Base-by-base conservation (phyloP, 352 stramenopile genomes). In the Elongisporangium anandrum region DNA sequence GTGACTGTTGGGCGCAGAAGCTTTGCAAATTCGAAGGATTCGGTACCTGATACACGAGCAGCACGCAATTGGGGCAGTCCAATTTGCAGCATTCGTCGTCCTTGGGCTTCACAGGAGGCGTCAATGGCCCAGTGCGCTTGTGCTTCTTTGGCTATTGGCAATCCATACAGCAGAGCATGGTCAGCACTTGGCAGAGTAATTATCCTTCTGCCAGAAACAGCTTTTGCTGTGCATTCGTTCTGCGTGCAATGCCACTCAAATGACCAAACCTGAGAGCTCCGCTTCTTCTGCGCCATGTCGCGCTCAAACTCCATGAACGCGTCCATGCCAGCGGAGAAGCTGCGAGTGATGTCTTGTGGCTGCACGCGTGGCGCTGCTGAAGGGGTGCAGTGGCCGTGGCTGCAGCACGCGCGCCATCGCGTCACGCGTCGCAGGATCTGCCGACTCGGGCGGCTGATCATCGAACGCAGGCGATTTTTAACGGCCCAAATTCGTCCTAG, bases 271-370 rank as follows among this genome's bases (percentile, higher is more conserved):
- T 76, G 63, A 13, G 67, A 63, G 21, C 75, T 69, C 57, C 62
- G 68, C 21, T 79, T 78, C 61, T 92, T 94, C 56, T 74, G 66
- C 45, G 82, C 81, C 71, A 92, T 86, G 55, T 92, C 81, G 59
- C 84, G 79, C 64, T 95, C 86, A 54, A 95, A 93, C 50, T 92
- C 83, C 67, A 93, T 79, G 70, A 95, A 95, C 7, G 80, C 84
- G 54, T 95, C 81, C 79, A 92, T 88, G 23, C 85, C 70, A 50
- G 57, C 26, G 24, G 57, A 71, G 50, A 75, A 57, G 22, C 21
- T 53, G 45, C 56, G 24, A 5, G 1, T 52, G 2, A 1, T 41
- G 29, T 8, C 29, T 41, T 15, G 29, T 2, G 29, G 29, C 29
- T 41, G 29, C 5, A 15, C 5, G 29, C 29, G 13, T 41, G 29